These are phyloP conservation scores for Taxillus chinensis DNA, from an alignment of 164 flowering plant genomes.

Conservation along the genomic window DNA sequence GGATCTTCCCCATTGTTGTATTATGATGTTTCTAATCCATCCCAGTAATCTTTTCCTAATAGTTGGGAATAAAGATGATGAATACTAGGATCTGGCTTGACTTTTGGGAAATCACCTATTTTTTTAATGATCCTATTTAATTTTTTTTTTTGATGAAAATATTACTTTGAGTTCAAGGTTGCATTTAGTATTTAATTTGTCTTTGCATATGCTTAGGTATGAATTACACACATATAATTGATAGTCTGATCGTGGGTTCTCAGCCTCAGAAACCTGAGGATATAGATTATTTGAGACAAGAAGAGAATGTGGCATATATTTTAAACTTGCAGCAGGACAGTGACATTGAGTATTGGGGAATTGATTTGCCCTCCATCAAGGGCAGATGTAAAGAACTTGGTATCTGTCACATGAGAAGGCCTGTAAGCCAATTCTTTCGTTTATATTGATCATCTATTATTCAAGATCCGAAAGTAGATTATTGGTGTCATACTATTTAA, in stretches of 20 bases:
- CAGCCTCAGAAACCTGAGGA: conserved; percentile 96
- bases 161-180: too few relatives aligned
- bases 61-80: too few relatives aligned
- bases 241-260: conserved; percentile 77
- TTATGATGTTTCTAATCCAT: too few relatives aligned
- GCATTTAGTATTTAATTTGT: not conserved
- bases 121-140: too few relatives aligned
- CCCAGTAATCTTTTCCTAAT: too few relatives aligned
- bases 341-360: conserved; percentile 84
- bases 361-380: conserved; percentile 51
- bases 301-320: conserved; percentile 74
- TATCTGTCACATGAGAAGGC: conserved; percentile 86
- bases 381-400: conserved; percentile 51
- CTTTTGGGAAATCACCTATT: too few relatives aligned
- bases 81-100: too few relatives aligned
- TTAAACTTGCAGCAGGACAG: conserved; percentile 86
- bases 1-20: too few relatives aligned
- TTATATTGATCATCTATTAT: not conserved
- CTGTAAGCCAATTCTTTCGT: conserved; percentile 40
- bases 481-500: not conserved
- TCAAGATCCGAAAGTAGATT: not conserved
- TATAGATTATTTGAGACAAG: conserved; percentile 64
- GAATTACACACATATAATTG: conserved; percentile 74
- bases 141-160: too few relatives aligned
- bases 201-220: conserved; percentile 45